Conservation (phyloP, 805 yeast species). For the Yarrowia bubula region DNA sequence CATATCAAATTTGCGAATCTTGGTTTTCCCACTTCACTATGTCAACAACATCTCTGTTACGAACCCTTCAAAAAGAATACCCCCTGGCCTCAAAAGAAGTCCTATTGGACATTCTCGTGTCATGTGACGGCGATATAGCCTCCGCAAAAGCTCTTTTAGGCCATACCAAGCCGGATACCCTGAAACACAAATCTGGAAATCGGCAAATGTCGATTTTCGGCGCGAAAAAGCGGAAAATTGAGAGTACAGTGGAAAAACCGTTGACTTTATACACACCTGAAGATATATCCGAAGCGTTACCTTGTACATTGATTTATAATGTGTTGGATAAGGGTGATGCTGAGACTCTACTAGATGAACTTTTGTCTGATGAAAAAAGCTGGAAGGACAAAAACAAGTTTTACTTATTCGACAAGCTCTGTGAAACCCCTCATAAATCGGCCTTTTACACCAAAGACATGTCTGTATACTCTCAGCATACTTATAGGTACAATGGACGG, state of each 20-base stretch:
- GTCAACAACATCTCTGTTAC: slow-evolving; percentile 33
- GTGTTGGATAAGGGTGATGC: slow-evolving; percentile 55
- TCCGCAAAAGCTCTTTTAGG: neutral
- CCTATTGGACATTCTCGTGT: slow-evolving; percentile 51
- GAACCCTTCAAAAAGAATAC: slow-evolving; percentile 41
- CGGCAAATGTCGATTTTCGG: neutral
- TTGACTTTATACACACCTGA: slow-evolving; percentile 46
- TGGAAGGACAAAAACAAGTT: slow-evolving; percentile 49
- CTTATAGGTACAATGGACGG: slow-evolving; percentile 44
- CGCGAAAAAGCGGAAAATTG: neutral
- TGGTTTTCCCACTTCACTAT: too few species aligned
- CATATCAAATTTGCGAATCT: too few species aligned
- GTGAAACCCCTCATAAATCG: slow-evolving; percentile 56
- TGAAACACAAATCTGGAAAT: too few species aligned
- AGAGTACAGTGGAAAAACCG: neutral
- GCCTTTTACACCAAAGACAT: slow-evolving; percentile 41
- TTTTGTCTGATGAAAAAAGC: slow-evolving; percentile 44
- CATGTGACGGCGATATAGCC: slow-evolving; percentile 52
- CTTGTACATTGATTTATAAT: slow-evolving; percentile 51
- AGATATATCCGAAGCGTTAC: slow-evolving; percentile 50
- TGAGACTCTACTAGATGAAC: slow-evolving; percentile 44
- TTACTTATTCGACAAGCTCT: slow-evolving; percentile 60
- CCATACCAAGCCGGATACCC: neutral
- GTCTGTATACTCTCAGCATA: slow-evolving; percentile 29
- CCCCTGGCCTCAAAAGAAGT: slow-evolving; percentile 47